Evolutionary conservation across 2,329 filamentous ascomycete species (phyloP), one percentile per base, ranked within the genome.

Genomic region (Cladosporium sp.): DNA sequence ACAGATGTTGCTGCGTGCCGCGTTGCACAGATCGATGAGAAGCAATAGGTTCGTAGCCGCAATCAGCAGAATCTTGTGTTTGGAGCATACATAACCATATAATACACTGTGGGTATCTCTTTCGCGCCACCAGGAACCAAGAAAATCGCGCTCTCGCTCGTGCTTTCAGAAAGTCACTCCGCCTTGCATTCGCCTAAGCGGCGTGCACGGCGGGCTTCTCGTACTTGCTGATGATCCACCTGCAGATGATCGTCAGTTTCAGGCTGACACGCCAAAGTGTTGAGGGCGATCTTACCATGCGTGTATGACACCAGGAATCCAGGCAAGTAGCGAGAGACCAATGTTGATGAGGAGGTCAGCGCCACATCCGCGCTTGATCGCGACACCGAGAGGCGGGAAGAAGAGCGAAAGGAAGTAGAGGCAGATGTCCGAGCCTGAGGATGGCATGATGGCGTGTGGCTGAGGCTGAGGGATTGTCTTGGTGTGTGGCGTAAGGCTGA

Each of bases 331-430:
- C 3, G 77, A 79, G 15, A 80, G 70, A 35, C 37, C 40, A 44
- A 79, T 73, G 69, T 78, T 79, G 66, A 80, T 78, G 40, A 78
- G 65, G 2, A 80, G 64, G 60, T 80, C 78, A 17, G 71, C 70
- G 59, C 77, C 76, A 66, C 77, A 80, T 60, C 78, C 78, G 13
- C 77, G 72, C 47, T 79, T 70, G 58, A 76, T 63, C 67, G 75
- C 75, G 64, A 79, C 78, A 57, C 76, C 91, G 56, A 96, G 78
- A 73, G 91, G 91, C 57, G 91, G 91, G 64, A 96, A 85, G 78
- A 96, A 79, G 80, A 96, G 81, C 80, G 91, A 91, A 78, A 96
- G 82, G 77, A 96, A 47, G 52, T 63, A 63, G 44, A 63, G 61
- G 25, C 59, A 57, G 42, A 63, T 58, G 34, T 63, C 54, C 35